Conservation (phyloP, 768 basidiomycete genomes). For the Lentinus brumalis region DNA sequence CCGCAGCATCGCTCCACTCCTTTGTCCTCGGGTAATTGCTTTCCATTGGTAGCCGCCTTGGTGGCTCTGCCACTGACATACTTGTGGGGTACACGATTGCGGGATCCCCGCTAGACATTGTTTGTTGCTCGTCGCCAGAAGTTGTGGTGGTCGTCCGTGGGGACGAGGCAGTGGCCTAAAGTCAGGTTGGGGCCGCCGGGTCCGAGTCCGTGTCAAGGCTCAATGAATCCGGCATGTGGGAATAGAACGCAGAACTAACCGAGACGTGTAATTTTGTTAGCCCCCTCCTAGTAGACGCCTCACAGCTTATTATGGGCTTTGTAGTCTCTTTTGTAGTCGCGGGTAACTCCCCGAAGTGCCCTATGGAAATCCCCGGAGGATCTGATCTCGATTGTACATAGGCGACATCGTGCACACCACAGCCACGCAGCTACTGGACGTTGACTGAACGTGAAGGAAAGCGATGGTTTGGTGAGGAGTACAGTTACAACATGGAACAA, state of each 20-base stretch:
- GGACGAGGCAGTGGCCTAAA: too few species aligned
- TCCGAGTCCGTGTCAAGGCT: not conserved
- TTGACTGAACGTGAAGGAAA: not conserved
- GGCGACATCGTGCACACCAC: not conserved
- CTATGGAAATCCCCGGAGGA: too few species aligned
- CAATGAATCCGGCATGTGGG: too few species aligned
- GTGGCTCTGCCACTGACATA: not conserved
- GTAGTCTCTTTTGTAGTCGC: too few species aligned
- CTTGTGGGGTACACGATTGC: not conserved
- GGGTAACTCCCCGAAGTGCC: too few species aligned
- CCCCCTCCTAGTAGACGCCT: not conserved
- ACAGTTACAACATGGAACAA: not conserved
- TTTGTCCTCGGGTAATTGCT: conserved; percentile 7
- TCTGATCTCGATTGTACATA: not conserved
- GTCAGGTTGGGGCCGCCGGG: too few species aligned
- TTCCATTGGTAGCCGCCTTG: not conserved
- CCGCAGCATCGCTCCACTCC: conserved; percentile 6
- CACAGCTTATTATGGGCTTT: not conserved
- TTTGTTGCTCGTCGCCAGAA: not conserved
- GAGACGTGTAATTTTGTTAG: not conserved
- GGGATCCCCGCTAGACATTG: not conserved
- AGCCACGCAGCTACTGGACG: not conserved
- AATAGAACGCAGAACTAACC: not conserved
- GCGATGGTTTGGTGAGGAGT: not conserved
- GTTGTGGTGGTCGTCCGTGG: too few species aligned